A percentile compares a stretch with the other conserved stretches of the same genome.
Evolutionary conservation across 73 alveolate species (phyloP).

Genomic region (Paramecium octaurelia): DNA sequence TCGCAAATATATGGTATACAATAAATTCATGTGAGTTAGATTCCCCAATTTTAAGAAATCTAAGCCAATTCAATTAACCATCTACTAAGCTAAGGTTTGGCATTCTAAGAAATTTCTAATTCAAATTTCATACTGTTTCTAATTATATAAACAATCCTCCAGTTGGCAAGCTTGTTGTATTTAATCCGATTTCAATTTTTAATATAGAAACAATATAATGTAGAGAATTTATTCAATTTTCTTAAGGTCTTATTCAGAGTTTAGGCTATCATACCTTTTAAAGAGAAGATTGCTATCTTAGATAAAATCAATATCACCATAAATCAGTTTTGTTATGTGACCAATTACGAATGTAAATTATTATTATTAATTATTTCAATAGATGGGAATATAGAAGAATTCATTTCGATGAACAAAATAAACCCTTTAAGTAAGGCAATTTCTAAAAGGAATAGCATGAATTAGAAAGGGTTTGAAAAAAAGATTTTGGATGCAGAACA

Average conservation of each 20-base stretch:
- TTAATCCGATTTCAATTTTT: neutral
- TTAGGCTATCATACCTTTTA: neutral
- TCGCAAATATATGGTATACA: neutral
- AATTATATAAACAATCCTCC: neutral
- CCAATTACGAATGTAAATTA: neutral
- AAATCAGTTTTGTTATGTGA: neutral
- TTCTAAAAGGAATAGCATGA: neutral
- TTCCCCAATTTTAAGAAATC: neutral
- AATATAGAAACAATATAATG: neutral
- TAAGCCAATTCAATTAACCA: neutral
- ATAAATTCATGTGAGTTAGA: neutral
- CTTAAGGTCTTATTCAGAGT: neutral
- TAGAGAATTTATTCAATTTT: neutral
- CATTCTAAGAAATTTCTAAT: neutral
- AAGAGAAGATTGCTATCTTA: neutral
- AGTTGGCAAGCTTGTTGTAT: neutral
- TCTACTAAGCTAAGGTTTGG: neutral
- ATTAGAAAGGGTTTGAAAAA: neutral
- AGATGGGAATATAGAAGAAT: neutral
- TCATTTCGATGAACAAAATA: neutral
- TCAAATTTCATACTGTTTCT: neutral
- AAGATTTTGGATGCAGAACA: neutral
- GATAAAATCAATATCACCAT: neutral
- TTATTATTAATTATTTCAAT: neutral
- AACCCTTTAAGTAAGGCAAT: neutral